Percentiles rank a stretch among this genome's conserved stretches.
Conservation (phyloP, 1,284 basidiomycete genomes). For the Ustilago curta region DNA sequence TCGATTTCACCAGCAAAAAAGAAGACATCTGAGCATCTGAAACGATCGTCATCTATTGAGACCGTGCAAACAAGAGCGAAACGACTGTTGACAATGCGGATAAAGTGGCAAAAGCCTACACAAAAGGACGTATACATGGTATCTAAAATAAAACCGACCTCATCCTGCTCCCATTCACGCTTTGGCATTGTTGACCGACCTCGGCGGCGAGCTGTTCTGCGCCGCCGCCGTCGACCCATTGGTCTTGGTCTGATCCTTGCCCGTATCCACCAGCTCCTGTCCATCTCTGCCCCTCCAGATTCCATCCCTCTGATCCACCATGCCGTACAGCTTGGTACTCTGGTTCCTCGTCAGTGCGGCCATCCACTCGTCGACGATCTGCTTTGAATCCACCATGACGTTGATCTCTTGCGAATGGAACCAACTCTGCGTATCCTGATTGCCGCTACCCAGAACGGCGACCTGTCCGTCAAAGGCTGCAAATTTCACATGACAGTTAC, state of each 20-base stretch:
- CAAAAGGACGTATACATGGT: neutral
- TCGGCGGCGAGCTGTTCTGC: neutral
- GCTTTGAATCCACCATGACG: slow-evolving; percentile 78
- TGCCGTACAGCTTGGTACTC: slow-evolving; percentile 78
- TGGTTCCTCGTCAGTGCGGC: slow-evolving; percentile 77
- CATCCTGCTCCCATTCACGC: neutral
- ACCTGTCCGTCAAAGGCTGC: slow-evolving; percentile 80
- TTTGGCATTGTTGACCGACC: neutral
- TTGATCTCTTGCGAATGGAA: slow-evolving; percentile 84
- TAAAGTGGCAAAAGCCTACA: neutral
- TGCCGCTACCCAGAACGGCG: slow-evolving; percentile 78
- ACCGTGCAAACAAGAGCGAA: neutral
- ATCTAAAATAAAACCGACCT: neutral
- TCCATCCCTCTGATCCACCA: slow-evolving; percentile 76
- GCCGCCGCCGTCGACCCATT: neutral
- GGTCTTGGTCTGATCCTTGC: slow-evolving; percentile 37
- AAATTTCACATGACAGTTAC: slow-evolving; percentile 79
- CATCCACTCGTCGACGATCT: slow-evolving; percentile 77
- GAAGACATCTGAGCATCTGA: too few relatives aligned
- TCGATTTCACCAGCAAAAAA: neutral
- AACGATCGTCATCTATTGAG: neutral
- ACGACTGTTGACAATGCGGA: neutral
- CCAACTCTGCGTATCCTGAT: slow-evolving; percentile 77
- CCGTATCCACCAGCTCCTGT: slow-evolving; percentile 56
- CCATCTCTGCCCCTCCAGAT: slow-evolving; percentile 76